Conservation (phyloP, 345 rosid species). For the Moricandia arvensis region DNA sequence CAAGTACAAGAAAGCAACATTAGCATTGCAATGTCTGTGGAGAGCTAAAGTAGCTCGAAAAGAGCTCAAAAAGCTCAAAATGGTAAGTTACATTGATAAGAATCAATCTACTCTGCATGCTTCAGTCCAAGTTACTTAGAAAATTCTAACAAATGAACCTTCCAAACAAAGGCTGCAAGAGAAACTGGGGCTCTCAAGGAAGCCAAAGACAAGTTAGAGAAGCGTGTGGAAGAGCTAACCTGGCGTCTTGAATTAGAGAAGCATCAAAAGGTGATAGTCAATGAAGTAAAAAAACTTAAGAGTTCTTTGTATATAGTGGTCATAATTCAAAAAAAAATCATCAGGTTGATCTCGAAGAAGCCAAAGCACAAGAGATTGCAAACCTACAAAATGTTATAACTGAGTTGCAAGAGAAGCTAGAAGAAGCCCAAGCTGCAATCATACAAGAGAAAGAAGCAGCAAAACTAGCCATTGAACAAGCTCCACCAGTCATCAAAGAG, state of each 20-base stretch:
- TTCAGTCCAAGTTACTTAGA: slow-evolving; percentile 6
- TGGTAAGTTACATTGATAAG: slow-evolving; percentile 38
- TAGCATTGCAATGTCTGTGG: slow-evolving; percentile 58
- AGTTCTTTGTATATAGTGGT: slow-evolving; percentile 1
- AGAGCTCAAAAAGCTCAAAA: slow-evolving; percentile 59
- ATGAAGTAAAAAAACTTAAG: neutral
- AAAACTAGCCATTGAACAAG: slow-evolving; percentile 60
- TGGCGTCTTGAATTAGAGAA: slow-evolving; percentile 63
- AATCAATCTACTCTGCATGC: neutral
- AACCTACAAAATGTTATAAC: slow-evolving; percentile 49
- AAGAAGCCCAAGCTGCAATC: slow-evolving; percentile 48
- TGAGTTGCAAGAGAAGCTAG: slow-evolving; percentile 53
- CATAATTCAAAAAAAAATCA: neutral
- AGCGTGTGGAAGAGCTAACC: slow-evolving; percentile 62
- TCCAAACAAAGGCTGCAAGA: slow-evolving; percentile 57
- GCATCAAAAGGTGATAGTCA: slow-evolving; percentile 50
- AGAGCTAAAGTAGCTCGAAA: slow-evolving; percentile 57
- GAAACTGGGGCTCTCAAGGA: slow-evolving; percentile 69
- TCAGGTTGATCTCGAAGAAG: slow-evolving; percentile 69
- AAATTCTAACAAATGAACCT: slow-evolving; percentile 5
- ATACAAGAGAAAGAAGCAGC: slow-evolving; percentile 59
- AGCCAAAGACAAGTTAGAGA: slow-evolving; percentile 67
- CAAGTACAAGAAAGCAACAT: slow-evolving; percentile 47
- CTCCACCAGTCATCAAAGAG: slow-evolving; percentile 68
- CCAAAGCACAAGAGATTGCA: slow-evolving; percentile 56